Evolutionary conservation across 108 stramenopile species (phyloP), one percentile per base, ranked within the genome.

Genomic region (Mediolabrus comicus): DNA sequence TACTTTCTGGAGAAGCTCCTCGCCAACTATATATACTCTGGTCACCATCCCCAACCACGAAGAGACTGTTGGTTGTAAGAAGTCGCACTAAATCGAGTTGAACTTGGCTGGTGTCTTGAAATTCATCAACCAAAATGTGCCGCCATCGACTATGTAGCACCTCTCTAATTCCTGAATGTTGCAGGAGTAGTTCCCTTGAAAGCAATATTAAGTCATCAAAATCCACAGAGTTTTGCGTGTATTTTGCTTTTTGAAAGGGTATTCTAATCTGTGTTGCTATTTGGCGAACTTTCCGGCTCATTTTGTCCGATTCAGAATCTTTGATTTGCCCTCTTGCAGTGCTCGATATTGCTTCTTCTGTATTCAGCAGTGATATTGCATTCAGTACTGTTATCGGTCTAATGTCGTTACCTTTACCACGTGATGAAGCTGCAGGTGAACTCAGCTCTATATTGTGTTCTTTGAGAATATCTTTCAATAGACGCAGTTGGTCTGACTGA

Each of bases 141-240:
- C 75, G 49, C 89, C 89, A 95, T 28, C 85, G 78, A n/a, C 68
- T 64, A 54, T 81, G 87, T 39, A 92, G 52, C 3, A 46, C 39
- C 24, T 79, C 73, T 32, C 88, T 63, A 32, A 88, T 62, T 5
- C 77, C 77, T 10, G 62, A 64, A 36, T 91, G 53, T 10, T 41
- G 54, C 53, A 70, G 35, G 30, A 97, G 74, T 14, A 95, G 67
- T 65, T 84, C 86, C 53, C 87, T 70, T 9, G 95, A 86, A 62
- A 95, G 53, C 26, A 91, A 80, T 43, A 97, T 90, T 53, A 97
- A 67, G 64, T 97, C 96, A 72, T 97, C 95, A 75, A 97, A 95
- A 61, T 97, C 96, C 14, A 95, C 59, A 26, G 87, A 85, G 71
- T 97, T 97, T 62, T 78, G 81, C 19, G 72, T 26, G 22, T 84